phyloP scores from a whole-genome alignment of 129 eudicot species.

The Sambucus nigra region DNA sequence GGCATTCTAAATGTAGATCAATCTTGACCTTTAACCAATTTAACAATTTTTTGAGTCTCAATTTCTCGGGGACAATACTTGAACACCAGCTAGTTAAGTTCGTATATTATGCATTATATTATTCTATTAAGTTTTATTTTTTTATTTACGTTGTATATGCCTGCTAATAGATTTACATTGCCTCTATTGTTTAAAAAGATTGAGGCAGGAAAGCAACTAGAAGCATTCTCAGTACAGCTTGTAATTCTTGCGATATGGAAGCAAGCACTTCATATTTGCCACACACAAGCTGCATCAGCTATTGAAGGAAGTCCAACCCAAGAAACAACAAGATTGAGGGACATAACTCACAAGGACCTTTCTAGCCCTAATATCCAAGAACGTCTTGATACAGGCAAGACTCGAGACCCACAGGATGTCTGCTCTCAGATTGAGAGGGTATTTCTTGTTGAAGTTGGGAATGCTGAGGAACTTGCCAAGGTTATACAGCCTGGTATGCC shows the following conservation, averaged over 20 bases:
- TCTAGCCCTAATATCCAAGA: constrained; percentile 34
- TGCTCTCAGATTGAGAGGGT: constrained; percentile 61
- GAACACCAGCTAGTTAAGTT: too few relatives aligned
- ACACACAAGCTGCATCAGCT: constrained; percentile 86
- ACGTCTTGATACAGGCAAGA: constrained; percentile 31
- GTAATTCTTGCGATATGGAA: constrained; percentile 95
- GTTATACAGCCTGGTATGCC: constrained; percentile 64
- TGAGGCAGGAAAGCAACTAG: constrained; percentile 50
- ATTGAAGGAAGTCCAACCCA: constrained; percentile 55
- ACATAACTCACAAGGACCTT: constrained; percentile 18
- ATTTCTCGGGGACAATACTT: too few relatives aligned
- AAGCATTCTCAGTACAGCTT: constrained; percentile 89
- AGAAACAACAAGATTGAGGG: constrained; percentile 28
- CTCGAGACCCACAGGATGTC: constrained; percentile 33
- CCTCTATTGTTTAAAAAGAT: constrained; percentile 28
- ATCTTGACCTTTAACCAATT: too few relatives aligned
- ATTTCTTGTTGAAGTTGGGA: constrained; percentile 75
- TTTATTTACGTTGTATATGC: neutral
- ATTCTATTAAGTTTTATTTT: too few relatives aligned
- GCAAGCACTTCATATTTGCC: constrained; percentile 89
- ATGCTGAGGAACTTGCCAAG: constrained; percentile 84
- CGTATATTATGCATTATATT: too few relatives aligned
- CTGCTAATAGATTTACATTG: neutral
- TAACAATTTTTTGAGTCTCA: too few relatives aligned
- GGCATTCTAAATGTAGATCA: too few relatives aligned